Base-by-base conservation (phyloP, 1,284 basidiomycete genomes). In the Vanrija sp. region DNA sequence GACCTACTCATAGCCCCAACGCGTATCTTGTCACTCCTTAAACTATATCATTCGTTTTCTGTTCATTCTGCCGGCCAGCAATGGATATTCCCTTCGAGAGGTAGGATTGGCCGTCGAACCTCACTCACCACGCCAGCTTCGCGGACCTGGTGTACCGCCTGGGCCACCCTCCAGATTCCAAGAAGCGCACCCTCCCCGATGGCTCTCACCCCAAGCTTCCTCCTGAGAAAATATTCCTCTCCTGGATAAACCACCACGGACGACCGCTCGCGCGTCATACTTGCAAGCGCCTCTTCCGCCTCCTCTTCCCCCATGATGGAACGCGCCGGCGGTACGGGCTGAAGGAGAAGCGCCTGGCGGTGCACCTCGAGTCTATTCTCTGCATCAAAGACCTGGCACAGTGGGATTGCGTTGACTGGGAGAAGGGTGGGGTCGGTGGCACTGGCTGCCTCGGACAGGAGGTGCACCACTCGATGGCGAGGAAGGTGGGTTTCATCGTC, bases 281-380 rank as follows among this genome's bases (percentile, higher is more conserved):
- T 0, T 72, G 75, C 8, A 71, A 73, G 43, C 60, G 72, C 20
- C 54, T 89, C 27, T 85, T 92, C 64, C 82, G 84, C 1, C 70
- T 91, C 3, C 75, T 93, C n/a, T 91, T 91, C 67, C 89, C 90
- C 0, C 84, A 91, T 51, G 83, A 88, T 53, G 88, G 91, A 53
- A 63, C 77, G 0, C 72, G 80, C 25, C 78, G 89, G 25, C 84
- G 84, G 65, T 93, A 88, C 61, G 82, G 83, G 18, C 77, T 92
- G 64, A 83, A 87, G 65, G 89, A 93, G 75, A 76, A 77, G 6
- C 78, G 71, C n/a, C 78, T 93, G n/a, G 81, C 81, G 0, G 68
- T 71, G 7, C 72, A 79, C 25, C 76, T 93, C 0, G 77, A 79
- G 2, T 72, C 80, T 15, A 78, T 82, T 14, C 77, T 86, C 47